Evolutionary conservation across 495 filamentous ascomycete species (phyloP).

Genomic region (Cetradonia linearis): DNA sequence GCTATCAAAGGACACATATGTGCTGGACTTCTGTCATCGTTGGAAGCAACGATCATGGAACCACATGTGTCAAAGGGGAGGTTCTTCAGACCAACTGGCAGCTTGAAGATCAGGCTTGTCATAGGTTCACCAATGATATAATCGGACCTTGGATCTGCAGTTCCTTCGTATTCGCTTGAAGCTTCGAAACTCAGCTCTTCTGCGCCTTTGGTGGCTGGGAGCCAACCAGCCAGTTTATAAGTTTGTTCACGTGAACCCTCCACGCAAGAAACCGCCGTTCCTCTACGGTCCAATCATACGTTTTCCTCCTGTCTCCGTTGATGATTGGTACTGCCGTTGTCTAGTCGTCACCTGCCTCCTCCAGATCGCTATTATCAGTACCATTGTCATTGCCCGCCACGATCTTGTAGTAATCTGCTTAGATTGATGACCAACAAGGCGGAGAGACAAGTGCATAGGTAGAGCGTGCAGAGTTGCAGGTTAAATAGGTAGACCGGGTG

Average conservation of each 20-base stretch:
- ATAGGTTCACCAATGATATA: neutral
- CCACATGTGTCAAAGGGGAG: slow-evolving; percentile 9
- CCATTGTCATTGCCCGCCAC: slow-evolving; percentile 4
- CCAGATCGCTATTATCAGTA: neutral
- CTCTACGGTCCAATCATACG: slow-evolving; percentile 1
- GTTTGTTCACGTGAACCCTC: neutral
- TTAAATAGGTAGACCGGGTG: slow-evolving; percentile 11
- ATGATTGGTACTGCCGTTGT: neutral
- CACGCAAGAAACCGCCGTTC: neutral
- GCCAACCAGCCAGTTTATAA: neutral
- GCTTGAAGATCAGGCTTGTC: neutral
- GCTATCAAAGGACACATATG: slow-evolving; percentile 7
- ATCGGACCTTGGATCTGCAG: neutral
- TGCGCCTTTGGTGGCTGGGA: neutral
- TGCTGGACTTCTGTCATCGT: neutral
- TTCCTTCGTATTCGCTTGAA: slow-evolving; percentile 1
- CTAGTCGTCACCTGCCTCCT: neutral
- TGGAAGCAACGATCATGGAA: neutral
- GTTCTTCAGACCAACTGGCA: slow-evolving; percentile 2
- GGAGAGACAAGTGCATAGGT: slow-evolving; percentile 9
- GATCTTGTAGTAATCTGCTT: neutral
- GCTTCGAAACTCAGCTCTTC: slow-evolving; percentile 7
- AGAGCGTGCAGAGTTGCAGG: slow-evolving; percentile 3
- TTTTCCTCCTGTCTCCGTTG: neutral
- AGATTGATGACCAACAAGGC: slow-evolving; percentile 8